Evolutionary conservation across 2,329 filamentous ascomycete genomes (phyloP), one percentile per base, ranked within the genome.

Genomic region (Curvularia lunata): DNA sequence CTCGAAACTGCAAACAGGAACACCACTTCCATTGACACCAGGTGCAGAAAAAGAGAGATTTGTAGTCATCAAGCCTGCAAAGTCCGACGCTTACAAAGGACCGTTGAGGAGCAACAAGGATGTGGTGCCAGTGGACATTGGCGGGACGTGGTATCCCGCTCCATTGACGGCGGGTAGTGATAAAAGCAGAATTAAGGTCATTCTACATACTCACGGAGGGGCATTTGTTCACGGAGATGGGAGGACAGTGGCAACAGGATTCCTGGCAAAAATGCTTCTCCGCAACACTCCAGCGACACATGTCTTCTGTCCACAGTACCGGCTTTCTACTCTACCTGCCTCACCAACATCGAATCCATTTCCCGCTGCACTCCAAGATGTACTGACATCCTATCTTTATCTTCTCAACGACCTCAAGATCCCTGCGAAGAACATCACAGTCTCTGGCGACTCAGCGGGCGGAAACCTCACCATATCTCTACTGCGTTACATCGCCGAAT

Each of bases 381-480:
- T 72, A 3, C 59, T 85, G 42, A 79, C 82, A 0, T 63, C 75
- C 4, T 84, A 83, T 63, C 64, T 78, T 6, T 80, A 83, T 66
- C 75, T 84, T 0, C 57, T 82, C 10, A 66, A 77, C n/a, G 69
- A 72, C 4, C 65, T 81, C 13, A 58, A 71, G 0, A 75, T 84
- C 41, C 65, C 78, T 0, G 62, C 81, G 0, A 48, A 59, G 0
- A 72, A 78, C 32, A 81, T 84, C 53, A 70, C 80, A 0, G 16
- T 85, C 0, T 78, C 76, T 0, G 83, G 83, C 5, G 83, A 85
- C 65, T 81, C 78, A 32, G 82, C 83, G 0, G 83, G 83, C 52
- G 82, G 71, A 0, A 83, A 84, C 61, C 68, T 81, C 10, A 74
- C 70, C 0, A 73, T 83, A 21, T 74, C 74, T 0, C 67, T 84